Percentiles rank a stretch among this genome's conserved stretches.
Conservation (phyloP, 768 basidiomycete species). For the Tulasnella sp. region DNA sequence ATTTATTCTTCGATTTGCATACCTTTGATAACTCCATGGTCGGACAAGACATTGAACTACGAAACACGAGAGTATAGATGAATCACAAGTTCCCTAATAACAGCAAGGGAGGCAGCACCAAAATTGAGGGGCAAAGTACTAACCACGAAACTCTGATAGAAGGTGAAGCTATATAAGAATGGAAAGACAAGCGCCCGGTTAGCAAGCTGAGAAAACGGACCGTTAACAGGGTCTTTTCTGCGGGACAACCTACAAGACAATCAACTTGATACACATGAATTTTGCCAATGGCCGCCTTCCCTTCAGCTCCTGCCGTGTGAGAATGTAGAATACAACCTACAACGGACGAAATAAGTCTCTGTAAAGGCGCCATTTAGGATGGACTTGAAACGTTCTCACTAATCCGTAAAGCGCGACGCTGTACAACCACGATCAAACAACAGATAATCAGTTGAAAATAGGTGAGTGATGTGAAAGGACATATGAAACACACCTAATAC, state of each 20-base stretch:
- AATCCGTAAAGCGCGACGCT: slow-evolving; percentile 73
- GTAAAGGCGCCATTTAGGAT: too few species aligned
- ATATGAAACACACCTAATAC: slow-evolving; percentile 49
- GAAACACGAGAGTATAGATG: too few species aligned
- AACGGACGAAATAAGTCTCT: too few species aligned
- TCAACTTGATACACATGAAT: slow-evolving; percentile 68
- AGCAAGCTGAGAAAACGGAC: not conserved
- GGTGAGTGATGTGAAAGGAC: not conserved
- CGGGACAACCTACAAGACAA: slow-evolving; percentile 19
- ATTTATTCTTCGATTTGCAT: too few species aligned
- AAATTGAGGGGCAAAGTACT: slow-evolving; percentile 21
- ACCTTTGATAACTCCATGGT: slow-evolving; percentile 56
- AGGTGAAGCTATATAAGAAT: slow-evolving; percentile 52
- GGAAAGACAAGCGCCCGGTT: not conserved
- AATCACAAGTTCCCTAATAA: not conserved
- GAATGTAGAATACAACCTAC: slow-evolving; percentile 59
- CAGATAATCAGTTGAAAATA: not conserved
- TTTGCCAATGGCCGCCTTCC: slow-evolving; percentile 71
- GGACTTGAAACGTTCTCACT: not conserved
- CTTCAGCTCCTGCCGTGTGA: slow-evolving; percentile 68
- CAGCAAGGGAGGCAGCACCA: not conserved
- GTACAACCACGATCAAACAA: too few species aligned
- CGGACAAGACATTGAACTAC: slow-evolving; percentile 53
- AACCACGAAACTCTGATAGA: slow-evolving; percentile 73
- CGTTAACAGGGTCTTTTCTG: slow-evolving; percentile 1